phyloP scores from a whole-genome alignment of 352 stramenopile genomes.

The Globisporangium okanoganense region DNA sequence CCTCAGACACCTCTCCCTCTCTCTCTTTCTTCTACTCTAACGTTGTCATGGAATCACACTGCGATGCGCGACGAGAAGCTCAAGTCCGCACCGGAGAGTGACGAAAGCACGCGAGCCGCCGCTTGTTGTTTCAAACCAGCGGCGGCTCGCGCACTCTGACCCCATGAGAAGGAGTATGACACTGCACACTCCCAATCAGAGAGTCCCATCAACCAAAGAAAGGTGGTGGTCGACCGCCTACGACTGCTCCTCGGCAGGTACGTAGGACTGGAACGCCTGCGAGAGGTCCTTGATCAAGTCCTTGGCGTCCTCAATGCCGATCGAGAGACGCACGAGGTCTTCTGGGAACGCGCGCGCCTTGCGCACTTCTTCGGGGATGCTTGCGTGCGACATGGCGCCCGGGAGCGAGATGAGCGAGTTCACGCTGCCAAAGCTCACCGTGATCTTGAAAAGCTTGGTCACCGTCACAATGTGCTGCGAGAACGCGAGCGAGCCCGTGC shows the following conservation, averaged over 20 bases:
- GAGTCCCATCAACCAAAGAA: conserved; percentile 14
- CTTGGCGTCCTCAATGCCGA: conserved; percentile 92
- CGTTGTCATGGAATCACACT: conserved; percentile 15
- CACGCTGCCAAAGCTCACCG: conserved; percentile 90
- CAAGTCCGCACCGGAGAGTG: conserved; percentile 10
- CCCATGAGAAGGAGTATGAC: conserved; percentile 12
- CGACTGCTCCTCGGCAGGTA: conserved; percentile 18
- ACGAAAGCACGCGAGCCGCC: conserved; percentile 11
- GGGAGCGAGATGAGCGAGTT: conserved; percentile 92
- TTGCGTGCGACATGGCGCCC: conserved; percentile 95
- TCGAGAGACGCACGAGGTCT: conserved; percentile 91
- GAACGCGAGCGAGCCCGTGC: conserved; percentile 78
- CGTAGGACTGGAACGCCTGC: conserved; percentile 83
- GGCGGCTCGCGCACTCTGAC: conserved; percentile 14
- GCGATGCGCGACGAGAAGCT: conserved; percentile 3
- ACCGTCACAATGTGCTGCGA: conserved; percentile 88
- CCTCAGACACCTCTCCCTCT: not conserved
- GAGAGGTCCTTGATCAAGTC: conserved; percentile 95
- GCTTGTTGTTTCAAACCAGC: not conserved
- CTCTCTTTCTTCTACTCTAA: not conserved
- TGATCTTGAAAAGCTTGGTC: conserved; percentile 95
- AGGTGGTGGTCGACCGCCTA: not conserved
- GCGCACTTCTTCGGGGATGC: conserved; percentile 90
- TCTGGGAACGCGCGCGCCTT: conserved; percentile 90
- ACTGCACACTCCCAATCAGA: conserved; percentile 5